Evolutionary conservation across 371 early-diverging fungal genomes (phyloP), one percentile per base, ranked within the genome.

Genomic region (Entomophthora muscae): DNA sequence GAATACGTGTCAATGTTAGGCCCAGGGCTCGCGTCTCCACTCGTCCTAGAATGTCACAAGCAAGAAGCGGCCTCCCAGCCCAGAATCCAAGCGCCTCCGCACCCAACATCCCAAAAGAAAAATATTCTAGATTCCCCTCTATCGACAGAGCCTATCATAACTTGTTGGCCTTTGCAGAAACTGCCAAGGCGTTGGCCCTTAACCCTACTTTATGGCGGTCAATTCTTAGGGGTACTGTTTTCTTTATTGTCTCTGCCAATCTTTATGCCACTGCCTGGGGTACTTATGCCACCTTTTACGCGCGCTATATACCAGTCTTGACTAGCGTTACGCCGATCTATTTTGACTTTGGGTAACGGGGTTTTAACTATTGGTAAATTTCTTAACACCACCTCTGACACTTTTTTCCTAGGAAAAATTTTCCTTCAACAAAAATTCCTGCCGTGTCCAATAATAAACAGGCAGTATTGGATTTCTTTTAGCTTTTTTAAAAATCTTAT

Each of bases 341-440:
- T 32, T 58, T 58, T 31, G 26, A 58, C 31, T 58, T 58, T 58
- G 59, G 21, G 59, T 58, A 58, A 58, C n/a, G n/a, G n/a, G n/a
- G n/a, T n/a, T n/a, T n/a, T n/a, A n/a, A n/a, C n/a, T n/a, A n/a
- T n/a, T n/a, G n/a, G n/a, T n/a, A n/a, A n/a, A n/a, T n/a, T n/a
- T n/a, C n/a, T n/a, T n/a, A n/a, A n/a, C n/a, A n/a, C n/a, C n/a
- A n/a, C n/a, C n/a, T n/a, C n/a, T n/a, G n/a, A 42, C 42, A 10
- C 17, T 42, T 42, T 42, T 42, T 10, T 26, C n/a, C 13, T 55
- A 55, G 56, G 10, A 27, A 24, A 22, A 26, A 22, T 27, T 12
- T n/a, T 55, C 59, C 59, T 5, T 21, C 30, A 21, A 27, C 22
- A 12, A 30, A 23, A 28, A 7, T 58, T 10, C 31, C 59, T 28